Evolutionary conservation across 1,284 basidiomycete genomes (phyloP).

Genomic region (Leccinum fuscescens): DNA sequence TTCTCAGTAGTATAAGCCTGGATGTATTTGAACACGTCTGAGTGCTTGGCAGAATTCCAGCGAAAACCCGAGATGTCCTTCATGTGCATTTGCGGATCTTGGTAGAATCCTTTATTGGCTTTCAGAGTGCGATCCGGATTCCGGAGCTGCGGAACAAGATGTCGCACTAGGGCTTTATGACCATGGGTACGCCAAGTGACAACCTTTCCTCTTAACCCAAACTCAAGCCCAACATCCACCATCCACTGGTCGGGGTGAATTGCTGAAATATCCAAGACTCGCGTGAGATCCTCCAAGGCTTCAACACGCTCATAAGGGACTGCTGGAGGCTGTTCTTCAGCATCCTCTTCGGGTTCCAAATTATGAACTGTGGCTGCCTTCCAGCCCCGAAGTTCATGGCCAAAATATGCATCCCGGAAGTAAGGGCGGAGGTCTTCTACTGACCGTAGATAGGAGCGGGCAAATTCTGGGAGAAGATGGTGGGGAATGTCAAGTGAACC

Average conservation of each 20-base stretch:
- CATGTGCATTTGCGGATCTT: conserved; percentile 7
- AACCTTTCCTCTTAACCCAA: background rate
- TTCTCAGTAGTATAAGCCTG: conserved; percentile 20
- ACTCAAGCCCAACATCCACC: background rate
- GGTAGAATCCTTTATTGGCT: background rate
- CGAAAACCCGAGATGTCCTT: conserved; percentile 9
- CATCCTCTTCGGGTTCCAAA: background rate
- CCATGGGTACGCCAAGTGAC: background rate
- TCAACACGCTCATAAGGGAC: background rate
- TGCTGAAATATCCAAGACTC: background rate
- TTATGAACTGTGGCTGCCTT: conserved; percentile 9
- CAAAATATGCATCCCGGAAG: conserved; percentile 15
- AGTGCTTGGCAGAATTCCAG: background rate
- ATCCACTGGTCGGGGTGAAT: conserved; percentile 2
- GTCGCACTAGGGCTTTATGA: background rate
- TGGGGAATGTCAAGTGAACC: background rate
- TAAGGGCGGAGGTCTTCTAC: background rate
- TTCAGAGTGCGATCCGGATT: background rate
- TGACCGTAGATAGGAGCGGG: fast-evolving
- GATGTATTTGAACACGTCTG: conserved; percentile 1
- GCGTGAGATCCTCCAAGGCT: background rate
- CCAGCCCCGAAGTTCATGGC: conserved; percentile 14
- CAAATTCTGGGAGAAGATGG: background rate
- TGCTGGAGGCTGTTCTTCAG: background rate
- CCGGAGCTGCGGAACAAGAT: background rate